Conservation (phyloP, 805 yeast species). For the Komagataella pseudopastoris region DNA sequence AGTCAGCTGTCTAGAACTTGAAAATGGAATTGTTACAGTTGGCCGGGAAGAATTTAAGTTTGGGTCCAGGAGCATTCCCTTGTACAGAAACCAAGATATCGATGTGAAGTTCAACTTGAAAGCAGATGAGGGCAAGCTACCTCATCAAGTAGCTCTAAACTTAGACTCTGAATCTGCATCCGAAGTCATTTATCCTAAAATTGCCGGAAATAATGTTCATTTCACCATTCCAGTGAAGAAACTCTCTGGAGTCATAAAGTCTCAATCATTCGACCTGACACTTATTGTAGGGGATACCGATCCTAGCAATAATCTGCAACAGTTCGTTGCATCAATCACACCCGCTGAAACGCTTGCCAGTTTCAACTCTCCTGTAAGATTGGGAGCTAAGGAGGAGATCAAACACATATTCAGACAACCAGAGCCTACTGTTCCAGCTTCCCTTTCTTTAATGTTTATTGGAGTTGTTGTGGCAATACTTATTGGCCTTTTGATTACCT, state of each 20-base stretch:
- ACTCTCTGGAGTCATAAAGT: not conserved
- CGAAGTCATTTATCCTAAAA: not conserved
- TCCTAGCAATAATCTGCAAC: not conserved
- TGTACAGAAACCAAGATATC: not conserved
- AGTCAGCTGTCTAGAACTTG: not conserved
- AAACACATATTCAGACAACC: not conserved
- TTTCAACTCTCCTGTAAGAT: not conserved
- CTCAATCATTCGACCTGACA: not conserved
- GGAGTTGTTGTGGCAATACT: not conserved
- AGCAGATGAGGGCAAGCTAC: not conserved
- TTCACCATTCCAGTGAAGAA: not conserved
- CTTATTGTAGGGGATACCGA: not conserved
- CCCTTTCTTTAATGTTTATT: not conserved
- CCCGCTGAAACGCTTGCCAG: not conserved
- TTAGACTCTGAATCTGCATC: not conserved
- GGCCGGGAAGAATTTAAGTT: not conserved
- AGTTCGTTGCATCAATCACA: not conserved
- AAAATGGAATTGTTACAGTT: not conserved
- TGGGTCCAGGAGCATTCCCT: not conserved
- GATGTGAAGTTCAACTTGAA: not conserved
- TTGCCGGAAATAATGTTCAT: not conserved
- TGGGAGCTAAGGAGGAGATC: not conserved
- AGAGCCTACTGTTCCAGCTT: not conserved
- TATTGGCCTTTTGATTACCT: not conserved
- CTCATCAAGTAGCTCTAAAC: not conserved